These are phyloP conservation scores for Leishmania tarentolae DNA, from an alignment of 208 protist species.

Conservation along the genomic window DNA sequence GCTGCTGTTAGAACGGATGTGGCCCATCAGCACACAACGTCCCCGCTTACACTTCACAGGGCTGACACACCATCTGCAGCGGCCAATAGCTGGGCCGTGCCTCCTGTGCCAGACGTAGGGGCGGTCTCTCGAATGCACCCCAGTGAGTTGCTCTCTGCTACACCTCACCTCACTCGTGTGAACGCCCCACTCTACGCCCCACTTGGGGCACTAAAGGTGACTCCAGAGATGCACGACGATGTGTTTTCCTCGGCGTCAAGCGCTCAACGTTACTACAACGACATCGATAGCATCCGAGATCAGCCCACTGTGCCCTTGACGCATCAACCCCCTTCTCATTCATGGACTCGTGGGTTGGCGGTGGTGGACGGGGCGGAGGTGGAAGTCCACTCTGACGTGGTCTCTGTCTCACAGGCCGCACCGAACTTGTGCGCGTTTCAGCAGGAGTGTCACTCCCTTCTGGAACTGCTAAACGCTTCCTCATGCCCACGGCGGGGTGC, in stretches of 20 bases:
- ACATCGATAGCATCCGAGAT: conserved; percentile 14
- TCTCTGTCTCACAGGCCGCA: conserved; percentile 5
- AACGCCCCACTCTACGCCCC: conserved; percentile 31
- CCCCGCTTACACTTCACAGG: background rate
- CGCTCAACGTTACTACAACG: conserved; percentile 6
- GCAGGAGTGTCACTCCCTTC: conserved; percentile 37
- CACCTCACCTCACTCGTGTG: conserved; percentile 12
- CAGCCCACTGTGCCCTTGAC: background rate
- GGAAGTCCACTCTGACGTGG: conserved; percentile 26
- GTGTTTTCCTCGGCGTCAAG: background rate
- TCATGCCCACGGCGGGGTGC: background rate
- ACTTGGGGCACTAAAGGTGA: background rate
- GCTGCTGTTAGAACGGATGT: conserved; percentile 20
- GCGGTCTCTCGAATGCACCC: background rate
- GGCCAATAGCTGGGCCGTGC: background rate
- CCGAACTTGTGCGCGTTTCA: conserved; percentile 36
- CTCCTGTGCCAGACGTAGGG: background rate
- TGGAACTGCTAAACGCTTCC: conserved; percentile 25
- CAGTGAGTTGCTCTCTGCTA: background rate
- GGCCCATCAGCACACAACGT: background rate
- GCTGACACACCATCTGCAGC: background rate
- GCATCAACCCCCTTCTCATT: background rate
- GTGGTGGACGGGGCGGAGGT: conserved; percentile 17
- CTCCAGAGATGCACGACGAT: background rate
- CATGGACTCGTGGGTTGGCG: background rate